Conservation (phyloP, 2,329 filamentous ascomycete species). For the Furcasterigmium furcatum region DNA sequence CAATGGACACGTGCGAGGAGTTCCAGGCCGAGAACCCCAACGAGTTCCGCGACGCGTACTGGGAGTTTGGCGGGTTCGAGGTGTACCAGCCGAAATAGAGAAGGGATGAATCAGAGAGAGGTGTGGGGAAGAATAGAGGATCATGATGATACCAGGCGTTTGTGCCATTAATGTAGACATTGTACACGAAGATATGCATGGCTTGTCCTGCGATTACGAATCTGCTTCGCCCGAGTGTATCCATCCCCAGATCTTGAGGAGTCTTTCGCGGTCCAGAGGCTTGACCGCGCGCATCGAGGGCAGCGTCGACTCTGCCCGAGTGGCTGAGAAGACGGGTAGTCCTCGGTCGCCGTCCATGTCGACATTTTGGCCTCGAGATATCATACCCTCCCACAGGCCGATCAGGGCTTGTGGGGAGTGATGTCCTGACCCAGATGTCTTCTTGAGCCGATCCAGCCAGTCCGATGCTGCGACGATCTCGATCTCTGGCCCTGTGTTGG, state of each 20-base stretch:
- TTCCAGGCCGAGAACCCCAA: constrained; percentile 55
- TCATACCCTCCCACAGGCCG: neutral
- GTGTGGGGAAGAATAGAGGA: too few species aligned
- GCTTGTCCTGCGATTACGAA: too few species aligned
- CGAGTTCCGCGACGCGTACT: constrained; percentile 58
- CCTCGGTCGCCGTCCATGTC: too few species aligned
- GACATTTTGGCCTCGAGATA: neutral
- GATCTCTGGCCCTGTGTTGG: constrained; percentile 37
- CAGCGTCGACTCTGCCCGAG: neutral
- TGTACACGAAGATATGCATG: too few species aligned
- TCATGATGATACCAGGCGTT: too few species aligned
- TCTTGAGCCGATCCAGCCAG: constrained; percentile 1
- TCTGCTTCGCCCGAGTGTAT: too few species aligned
- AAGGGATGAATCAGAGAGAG: too few species aligned
- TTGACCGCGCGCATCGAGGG: neutral
- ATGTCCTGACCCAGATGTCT: too few species aligned
- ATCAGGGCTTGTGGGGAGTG: neutral
- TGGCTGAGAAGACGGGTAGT: neutral
- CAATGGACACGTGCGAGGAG: constrained; percentile 46
- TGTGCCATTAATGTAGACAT: too few species aligned
- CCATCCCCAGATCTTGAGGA: neutral
- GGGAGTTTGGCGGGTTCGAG: constrained; percentile 60
- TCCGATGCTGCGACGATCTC: constrained; percentile 23
- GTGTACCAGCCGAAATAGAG: constrained; percentile 42
- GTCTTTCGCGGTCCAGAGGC: neutral